phyloP scores from a whole-genome alignment of 1,284 basidiomycete species.

The Clitocybe nebularis region DNA sequence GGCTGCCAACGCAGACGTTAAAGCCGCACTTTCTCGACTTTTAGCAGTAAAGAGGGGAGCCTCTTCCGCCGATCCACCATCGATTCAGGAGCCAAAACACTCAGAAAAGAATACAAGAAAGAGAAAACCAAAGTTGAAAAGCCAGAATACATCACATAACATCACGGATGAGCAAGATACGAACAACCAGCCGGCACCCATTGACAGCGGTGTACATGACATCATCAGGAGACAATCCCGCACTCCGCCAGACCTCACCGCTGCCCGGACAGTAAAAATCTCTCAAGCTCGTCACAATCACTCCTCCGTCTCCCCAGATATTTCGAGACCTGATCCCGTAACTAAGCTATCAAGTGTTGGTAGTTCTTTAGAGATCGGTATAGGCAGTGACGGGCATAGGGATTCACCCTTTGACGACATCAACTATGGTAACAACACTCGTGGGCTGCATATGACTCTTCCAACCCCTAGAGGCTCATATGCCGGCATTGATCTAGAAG shows the following conservation, averaged over 20 bases:
- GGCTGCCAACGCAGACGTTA: conserved; percentile 14
- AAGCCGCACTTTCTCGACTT: conserved; percentile 11
- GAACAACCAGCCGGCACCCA: neutral
- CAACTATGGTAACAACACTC: too few relatives aligned
- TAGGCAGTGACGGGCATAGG: neutral
- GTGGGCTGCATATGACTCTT: neutral
- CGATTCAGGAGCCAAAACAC: neutral
- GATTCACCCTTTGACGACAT: neutral
- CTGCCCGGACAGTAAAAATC: neutral
- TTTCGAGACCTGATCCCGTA: neutral
- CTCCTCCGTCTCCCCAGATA: neutral
- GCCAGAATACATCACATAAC: neutral
- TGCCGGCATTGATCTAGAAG: conserved; percentile 38
- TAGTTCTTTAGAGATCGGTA: neutral
- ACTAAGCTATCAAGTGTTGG: neutral
- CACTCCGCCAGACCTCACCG: neutral
- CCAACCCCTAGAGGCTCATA: conserved; percentile 6
- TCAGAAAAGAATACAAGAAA: neutral
- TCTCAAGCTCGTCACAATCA: neutral
- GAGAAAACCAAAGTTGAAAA: too few relatives aligned
- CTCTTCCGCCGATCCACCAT: too few relatives aligned
- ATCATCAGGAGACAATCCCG: neutral
- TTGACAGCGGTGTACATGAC: neutral
- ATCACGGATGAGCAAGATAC: neutral
- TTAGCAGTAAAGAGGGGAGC: conserved; percentile 17